Percentiles rank a stretch among this genome's conserved stretches.
phyloP scores from a whole-genome alignment of 371 early-diverging fungal genomes.

The Chytridium lagenaria region DNA sequence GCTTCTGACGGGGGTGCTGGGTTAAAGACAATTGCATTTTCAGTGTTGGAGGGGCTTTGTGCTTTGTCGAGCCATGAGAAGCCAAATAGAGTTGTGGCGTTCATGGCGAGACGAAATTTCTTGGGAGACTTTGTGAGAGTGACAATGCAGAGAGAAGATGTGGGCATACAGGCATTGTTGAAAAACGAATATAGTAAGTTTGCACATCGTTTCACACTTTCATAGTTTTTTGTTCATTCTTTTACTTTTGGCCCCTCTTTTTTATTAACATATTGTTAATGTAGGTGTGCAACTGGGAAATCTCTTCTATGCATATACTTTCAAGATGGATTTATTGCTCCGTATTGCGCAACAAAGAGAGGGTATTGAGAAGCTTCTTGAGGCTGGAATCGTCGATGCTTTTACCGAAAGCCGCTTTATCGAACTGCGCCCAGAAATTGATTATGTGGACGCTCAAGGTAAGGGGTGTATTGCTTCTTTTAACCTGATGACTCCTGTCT shows the following conservation, averaged over 20 bases:
- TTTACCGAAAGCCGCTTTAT: constrained; percentile 78
- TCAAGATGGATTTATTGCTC: constrained; percentile 82
- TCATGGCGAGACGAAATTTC: constrained; percentile 72
- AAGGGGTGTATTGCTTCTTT: neutral
- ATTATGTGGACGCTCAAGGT: constrained; percentile 27
- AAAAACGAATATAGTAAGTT: constrained; percentile 58
- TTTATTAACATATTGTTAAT: constrained; percentile 11
- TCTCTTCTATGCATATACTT: constrained; percentile 73
- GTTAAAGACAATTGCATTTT: constrained; percentile 86
- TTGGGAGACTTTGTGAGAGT: constrained; percentile 68
- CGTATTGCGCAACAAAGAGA: constrained; percentile 73
- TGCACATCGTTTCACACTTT: constrained; percentile 20
- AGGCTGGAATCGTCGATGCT: constrained; percentile 77
- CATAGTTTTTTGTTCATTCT: neutral
- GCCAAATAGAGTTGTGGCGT: constrained; percentile 63
- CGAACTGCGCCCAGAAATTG: constrained; percentile 64
- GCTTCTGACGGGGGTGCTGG: constrained; percentile 80
- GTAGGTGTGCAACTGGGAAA: constrained; percentile 15
- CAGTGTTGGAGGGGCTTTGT: constrained; percentile 71
- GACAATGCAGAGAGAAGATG: constrained; percentile 71
- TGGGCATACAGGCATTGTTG: constrained; percentile 64
- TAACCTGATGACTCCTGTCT: neutral
- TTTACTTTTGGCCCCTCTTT: neutral
- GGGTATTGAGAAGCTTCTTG: constrained; percentile 79
- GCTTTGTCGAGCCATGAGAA: constrained; percentile 43